Conservation (phyloP, 768 basidiomycete species). For the Serendipita sp. region DNA sequence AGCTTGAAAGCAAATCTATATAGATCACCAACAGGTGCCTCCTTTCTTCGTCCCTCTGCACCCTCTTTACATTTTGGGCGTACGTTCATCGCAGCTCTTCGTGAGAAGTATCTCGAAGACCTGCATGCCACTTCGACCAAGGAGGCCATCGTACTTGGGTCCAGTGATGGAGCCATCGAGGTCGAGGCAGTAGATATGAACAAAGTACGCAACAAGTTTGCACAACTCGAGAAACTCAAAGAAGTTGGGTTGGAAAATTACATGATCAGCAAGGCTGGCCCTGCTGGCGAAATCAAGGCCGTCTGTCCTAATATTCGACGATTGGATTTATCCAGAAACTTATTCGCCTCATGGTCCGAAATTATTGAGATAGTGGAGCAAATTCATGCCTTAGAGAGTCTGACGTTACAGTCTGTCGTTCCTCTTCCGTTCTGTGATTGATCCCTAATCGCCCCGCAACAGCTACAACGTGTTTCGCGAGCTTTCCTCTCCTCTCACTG, state of each 20-base stretch:
- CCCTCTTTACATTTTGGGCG: slow-evolving; percentile 36
- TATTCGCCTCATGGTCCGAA: slow-evolving; percentile 54
- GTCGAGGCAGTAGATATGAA: slow-evolving; percentile 77
- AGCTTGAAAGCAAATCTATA: slow-evolving; percentile 1
- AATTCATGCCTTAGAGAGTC: slow-evolving; percentile 41
- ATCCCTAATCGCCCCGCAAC: slow-evolving; percentile 9
- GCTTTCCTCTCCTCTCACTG: slow-evolving; percentile 18
- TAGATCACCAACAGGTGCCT: slow-evolving; percentile 49
- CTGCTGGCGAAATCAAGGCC: slow-evolving; percentile 29
- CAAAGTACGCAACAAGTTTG: slow-evolving; percentile 55
- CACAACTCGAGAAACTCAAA: slow-evolving; percentile 46
- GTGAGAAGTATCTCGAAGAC: slow-evolving; percentile 58
- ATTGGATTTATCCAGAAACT: slow-evolving; percentile 63
- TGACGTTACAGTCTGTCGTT: slow-evolving; percentile 60
- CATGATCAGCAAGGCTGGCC: slow-evolving; percentile 32
- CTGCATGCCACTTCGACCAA: slow-evolving; percentile 22
- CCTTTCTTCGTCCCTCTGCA: slow-evolving; percentile 62
- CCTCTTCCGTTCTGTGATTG: not conserved
- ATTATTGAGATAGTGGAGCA: slow-evolving; percentile 46
- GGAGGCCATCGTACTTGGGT: slow-evolving; percentile 59
- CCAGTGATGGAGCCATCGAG: slow-evolving; percentile 64
- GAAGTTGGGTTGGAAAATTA: slow-evolving; percentile 69
- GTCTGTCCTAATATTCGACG: slow-evolving; percentile 61
- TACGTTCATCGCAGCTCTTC: slow-evolving; percentile 60
- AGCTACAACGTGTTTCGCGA: slow-evolving; percentile 54